Conservation (phyloP, 768 basidiomycete species). For the Mycena rebaudengoi region DNA sequence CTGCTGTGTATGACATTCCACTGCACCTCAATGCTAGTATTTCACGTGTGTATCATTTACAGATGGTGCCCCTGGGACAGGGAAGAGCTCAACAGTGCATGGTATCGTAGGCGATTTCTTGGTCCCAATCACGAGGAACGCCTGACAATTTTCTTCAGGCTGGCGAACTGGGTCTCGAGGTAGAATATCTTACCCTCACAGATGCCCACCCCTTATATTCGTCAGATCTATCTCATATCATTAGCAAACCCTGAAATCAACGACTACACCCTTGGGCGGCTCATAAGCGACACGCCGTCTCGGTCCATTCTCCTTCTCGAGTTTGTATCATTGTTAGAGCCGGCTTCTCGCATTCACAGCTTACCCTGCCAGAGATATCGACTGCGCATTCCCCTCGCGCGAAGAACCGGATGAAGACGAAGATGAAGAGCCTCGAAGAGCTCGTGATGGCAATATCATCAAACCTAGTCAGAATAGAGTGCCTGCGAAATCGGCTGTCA, state of each 20-base stretch:
- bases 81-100: constrained; percentile 23
- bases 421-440: constrained; percentile 19
- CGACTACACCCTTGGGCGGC: no score
- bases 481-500: background rate
- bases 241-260: no score
- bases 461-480: background rate
- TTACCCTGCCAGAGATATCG: no score
- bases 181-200: background rate
- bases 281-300: no score
- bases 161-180: constrained; percentile 24
- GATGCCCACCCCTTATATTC: no score
- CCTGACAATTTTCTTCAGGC: background rate
- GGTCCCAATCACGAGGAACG: background rate
- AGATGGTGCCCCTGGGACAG: constrained; percentile 27
- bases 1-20: constrained; percentile 2
- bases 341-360: no score
- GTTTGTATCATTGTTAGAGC: no score
- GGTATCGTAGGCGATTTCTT: background rate
- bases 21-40: background rate
- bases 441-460: constrained; percentile 10
- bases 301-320: no score
- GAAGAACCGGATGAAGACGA: constrained; percentile 16
- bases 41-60: background rate
- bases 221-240: no score
- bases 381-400: constrained; percentile 22